A percentile compares a stretch with the other conserved stretches of the same genome.
These are phyloP conservation scores for Sabuloglossum arenarium DNA, from an alignment of 495 filamentous ascomycete species.

Conservation along the genomic window DNA sequence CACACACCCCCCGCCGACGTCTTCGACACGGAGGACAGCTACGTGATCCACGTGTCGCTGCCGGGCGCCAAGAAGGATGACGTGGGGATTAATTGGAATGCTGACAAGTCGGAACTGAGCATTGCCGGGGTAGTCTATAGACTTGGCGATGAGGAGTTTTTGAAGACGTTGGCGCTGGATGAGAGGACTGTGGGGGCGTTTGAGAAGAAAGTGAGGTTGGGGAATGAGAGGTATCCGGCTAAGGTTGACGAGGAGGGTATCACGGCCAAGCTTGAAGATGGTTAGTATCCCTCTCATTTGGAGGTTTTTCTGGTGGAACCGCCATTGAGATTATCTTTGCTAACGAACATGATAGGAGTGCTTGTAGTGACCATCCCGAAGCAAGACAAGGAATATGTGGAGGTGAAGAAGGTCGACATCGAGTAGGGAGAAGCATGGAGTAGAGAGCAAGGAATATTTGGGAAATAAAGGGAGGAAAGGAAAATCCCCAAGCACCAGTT, in stretches of 20 bases:
- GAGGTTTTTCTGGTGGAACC: constrained; percentile 4
- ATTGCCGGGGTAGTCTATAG: constrained; percentile 52
- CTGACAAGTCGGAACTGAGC: constrained; percentile 37
- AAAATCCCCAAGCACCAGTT: no score
- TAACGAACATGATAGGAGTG: constrained; percentile 18
- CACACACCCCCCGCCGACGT: constrained; percentile 50
- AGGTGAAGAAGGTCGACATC: constrained; percentile 20
- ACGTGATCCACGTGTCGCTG: constrained; percentile 48
- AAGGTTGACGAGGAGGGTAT: constrained; percentile 42
- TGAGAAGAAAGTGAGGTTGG: constrained; percentile 43
- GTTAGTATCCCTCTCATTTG: neutral
- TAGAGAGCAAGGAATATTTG: neutral
- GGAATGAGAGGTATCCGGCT: constrained; percentile 31
- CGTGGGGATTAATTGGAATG: constrained; percentile 53
- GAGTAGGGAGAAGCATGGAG: constrained; percentile 8
- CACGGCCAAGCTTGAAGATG: constrained; percentile 49
- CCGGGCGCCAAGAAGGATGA: constrained; percentile 64
- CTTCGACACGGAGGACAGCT: constrained; percentile 43
- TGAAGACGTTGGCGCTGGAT: constrained; percentile 38
- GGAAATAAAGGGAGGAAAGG: neutral
- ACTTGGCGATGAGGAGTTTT: constrained; percentile 43
- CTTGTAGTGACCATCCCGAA: constrained; percentile 49
- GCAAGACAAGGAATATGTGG: constrained; percentile 19
- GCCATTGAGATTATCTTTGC: constrained; percentile 15
- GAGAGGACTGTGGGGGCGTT: constrained; percentile 53